Evolutionary conservation across 176 grass and related monocot species (phyloP).

Genomic region (Oryza brachyantha): DNA sequence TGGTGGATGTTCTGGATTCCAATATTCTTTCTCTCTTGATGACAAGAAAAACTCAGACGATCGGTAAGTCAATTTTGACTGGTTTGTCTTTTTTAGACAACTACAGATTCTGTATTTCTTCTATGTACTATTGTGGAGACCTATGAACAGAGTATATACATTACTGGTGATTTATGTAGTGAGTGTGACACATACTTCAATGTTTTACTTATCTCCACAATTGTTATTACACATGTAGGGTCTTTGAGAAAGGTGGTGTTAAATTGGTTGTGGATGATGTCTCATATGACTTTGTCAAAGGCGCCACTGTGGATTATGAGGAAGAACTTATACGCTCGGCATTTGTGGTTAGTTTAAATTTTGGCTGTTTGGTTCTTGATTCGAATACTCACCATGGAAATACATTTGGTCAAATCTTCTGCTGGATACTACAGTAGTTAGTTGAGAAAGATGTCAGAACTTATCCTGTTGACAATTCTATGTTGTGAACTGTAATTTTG

Average conservation of each 20-base stretch:
- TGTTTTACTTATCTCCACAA: not conserved
- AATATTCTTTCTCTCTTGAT: conserved; percentile 84
- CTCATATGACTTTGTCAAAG: conserved; percentile 96
- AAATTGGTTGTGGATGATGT: conserved; percentile 81
- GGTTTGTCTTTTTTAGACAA: not conserved
- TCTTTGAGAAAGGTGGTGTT: conserved; percentile 82
- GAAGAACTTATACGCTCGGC: conserved; percentile 85
- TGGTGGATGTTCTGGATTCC: conserved; percentile 90
- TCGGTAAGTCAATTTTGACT: conserved; percentile 2
- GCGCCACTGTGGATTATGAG: conserved; percentile 76
- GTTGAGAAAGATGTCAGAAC: not conserved
- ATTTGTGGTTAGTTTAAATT: conserved; percentile 61
- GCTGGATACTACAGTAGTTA: not conserved
- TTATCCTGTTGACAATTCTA: not conserved
- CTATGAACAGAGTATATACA: not conserved
- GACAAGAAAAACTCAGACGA: conserved; percentile 50
- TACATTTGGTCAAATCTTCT: not conserved
- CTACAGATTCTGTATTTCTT: not conserved
- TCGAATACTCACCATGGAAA: not conserved
- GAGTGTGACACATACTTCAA: not conserved
- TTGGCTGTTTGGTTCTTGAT: not conserved
- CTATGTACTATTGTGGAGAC: not conserved
- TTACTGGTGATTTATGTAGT: not conserved
- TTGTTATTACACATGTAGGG: conserved; percentile 36
- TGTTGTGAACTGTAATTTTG: not conserved